These are phyloP conservation scores for Juncus inflexus DNA, from an alignment of 176 grass and related monocot genomes.

Conservation along the genomic window DNA sequence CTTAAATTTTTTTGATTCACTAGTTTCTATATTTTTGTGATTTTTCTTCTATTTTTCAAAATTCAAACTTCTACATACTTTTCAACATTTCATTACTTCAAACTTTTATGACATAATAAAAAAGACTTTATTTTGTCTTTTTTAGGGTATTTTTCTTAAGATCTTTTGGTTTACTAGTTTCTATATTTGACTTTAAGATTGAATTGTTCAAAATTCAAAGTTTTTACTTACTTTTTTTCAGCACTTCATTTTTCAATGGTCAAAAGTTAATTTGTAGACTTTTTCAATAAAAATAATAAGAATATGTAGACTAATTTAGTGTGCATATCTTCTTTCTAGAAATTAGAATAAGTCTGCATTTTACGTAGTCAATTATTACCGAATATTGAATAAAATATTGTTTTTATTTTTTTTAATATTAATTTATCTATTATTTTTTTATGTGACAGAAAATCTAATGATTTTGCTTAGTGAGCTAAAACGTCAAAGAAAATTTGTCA, in stretches of 20 bases:
- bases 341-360: background rate
- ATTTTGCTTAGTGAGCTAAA: slow-evolving; percentile 88
- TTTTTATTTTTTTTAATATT: background rate
- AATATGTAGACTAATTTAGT: background rate
- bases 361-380: too few species aligned
- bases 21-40: too few species aligned
- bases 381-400: background rate
- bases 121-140: too few species aligned
- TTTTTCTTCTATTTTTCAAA: slow-evolving; percentile 8
- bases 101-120: too few species aligned
- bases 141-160: too few species aligned
- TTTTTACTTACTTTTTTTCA: slow-evolving; percentile 19
- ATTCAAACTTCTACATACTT: background rate
- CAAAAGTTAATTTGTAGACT: slow-evolving; percentile 4
- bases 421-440: slow-evolving; percentile 23
- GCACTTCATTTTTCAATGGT: background rate
- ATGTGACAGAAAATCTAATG: slow-evolving; percentile 64
- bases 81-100: too few species aligned
- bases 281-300: background rate
- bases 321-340: background rate
- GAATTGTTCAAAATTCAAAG: slow-evolving; percentile 22
- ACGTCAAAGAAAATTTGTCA: slow-evolving; percentile 87
- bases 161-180: too few species aligned
- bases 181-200: slow-evolving; percentile 27
- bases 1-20: too few species aligned